Conservation (phyloP, 768 basidiomycete genomes). For the Rhizopogon vinicolor region DNA sequence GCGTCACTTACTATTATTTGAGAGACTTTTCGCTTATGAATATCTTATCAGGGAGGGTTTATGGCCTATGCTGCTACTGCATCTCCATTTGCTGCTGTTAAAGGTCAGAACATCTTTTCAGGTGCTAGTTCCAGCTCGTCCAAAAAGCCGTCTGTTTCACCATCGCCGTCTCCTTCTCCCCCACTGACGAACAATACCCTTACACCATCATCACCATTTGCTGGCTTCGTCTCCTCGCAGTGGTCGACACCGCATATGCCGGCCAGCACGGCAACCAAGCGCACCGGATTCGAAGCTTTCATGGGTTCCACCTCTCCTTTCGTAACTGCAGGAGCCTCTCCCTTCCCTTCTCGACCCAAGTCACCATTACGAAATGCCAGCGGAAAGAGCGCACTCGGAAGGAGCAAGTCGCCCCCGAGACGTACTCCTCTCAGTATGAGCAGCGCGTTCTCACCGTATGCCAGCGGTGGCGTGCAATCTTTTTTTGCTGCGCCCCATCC, state of each 20-base stretch:
- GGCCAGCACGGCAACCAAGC: constrained; percentile 39
- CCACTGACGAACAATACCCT: constrained; percentile 16
- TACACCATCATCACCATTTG: constrained; percentile 18
- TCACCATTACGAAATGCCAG: constrained; percentile 38
- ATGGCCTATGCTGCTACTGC: constrained; percentile 73
- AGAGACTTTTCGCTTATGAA: constrained; percentile 8
- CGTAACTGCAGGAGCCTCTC: constrained; percentile 25
- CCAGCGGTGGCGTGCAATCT: constrained; percentile 41
- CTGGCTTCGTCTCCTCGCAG: constrained; percentile 13
- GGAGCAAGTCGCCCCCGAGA: constrained; percentile 55
- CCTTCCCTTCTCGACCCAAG: constrained; percentile 38
- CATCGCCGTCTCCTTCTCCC: constrained; percentile 16
- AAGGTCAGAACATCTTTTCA: constrained; percentile 55
- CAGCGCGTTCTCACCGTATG: constrained; percentile 62
- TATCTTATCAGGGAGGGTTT: constrained; percentile 54
- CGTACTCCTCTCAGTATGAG: constrained; percentile 35
- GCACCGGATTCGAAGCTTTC: constrained; percentile 56
- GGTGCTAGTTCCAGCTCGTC: constrained; percentile 17
- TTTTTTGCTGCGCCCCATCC: constrained; percentile 40
- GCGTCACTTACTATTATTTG: constrained; percentile 20
- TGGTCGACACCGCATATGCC: constrained; percentile 13
- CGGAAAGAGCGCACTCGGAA: constrained; percentile 22
- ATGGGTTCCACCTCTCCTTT: constrained; percentile 49
- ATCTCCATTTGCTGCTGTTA: constrained; percentile 73
- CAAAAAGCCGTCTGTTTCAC: constrained; percentile 23